Evolutionary conservation across 2,329 filamentous ascomycete species (phyloP).

Genomic region (Phialophora macrospora): DNA sequence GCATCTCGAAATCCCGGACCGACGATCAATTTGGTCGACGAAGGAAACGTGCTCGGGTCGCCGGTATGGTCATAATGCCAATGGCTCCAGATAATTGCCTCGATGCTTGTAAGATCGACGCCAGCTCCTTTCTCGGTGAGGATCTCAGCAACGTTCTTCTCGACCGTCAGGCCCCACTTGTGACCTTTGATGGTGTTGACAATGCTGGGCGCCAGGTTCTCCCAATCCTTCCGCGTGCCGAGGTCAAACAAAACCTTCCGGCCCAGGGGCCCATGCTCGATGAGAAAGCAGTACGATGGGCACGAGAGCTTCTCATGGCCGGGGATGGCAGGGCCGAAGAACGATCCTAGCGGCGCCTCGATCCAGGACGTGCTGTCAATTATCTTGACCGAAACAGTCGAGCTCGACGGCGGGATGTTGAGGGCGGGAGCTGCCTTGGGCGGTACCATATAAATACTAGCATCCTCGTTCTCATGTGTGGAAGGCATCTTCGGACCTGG

Average conservation of each 20-base stretch:
- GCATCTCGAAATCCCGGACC: slow-evolving; percentile 57
- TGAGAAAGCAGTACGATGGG: slow-evolving; percentile 55
- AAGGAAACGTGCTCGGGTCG: slow-evolving; percentile 55
- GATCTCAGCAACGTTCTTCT: slow-evolving; percentile 32
- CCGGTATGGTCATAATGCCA: slow-evolving; percentile 55
- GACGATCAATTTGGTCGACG: slow-evolving; percentile 55
- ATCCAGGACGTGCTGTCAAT: slow-evolving; percentile 12
- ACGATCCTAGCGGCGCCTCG: not conserved
- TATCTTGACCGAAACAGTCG: slow-evolving; percentile 4
- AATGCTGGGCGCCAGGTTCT: slow-evolving; percentile 34
- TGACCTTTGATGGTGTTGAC: slow-evolving; percentile 9
- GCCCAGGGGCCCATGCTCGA: slow-evolving; percentile 78
- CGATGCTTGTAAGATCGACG: slow-evolving; percentile 35
- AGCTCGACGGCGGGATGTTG: slow-evolving; percentile 2
- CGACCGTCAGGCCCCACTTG: slow-evolving; percentile 11
- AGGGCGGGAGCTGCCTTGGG: not conserved
- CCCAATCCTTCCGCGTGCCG: slow-evolving; percentile 40
- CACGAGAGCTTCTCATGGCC: slow-evolving; percentile 11
- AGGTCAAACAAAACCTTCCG: slow-evolving; percentile 48
- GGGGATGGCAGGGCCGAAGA: slow-evolving; percentile 7
- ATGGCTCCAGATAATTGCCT: slow-evolving; percentile 39
- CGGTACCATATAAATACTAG: no score
- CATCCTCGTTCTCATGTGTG: no score
- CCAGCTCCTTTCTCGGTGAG: slow-evolving; percentile 26
- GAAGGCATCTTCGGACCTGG: no score